phyloP scores from a whole-genome alignment of 169 alveolate genomes.

The Ichthyophthirius multifiliis region DNA sequence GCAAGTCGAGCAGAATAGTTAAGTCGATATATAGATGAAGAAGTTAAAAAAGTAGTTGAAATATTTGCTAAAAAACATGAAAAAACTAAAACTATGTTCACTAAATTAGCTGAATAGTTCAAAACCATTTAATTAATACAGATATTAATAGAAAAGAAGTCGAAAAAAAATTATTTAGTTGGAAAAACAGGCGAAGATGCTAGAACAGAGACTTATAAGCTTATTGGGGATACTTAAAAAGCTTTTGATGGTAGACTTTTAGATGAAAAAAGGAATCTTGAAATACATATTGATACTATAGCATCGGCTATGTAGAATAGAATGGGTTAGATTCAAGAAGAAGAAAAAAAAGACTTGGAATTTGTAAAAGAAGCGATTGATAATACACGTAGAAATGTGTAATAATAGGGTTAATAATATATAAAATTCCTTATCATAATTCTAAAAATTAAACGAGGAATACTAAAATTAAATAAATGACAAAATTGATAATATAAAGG shows the following conservation, averaged over 20 bases:
- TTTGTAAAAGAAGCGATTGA: not conserved
- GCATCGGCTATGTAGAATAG: not conserved
- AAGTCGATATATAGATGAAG: constrained; percentile 31
- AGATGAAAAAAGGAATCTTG: not conserved
- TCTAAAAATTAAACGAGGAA: not conserved
- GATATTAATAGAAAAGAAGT: constrained; percentile 20
- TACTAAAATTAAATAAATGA: not conserved
- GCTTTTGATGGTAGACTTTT: constrained; percentile 3
- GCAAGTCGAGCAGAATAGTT: constrained; percentile 13
- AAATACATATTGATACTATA: not conserved
- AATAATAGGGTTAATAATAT: not conserved
- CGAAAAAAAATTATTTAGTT: not conserved
- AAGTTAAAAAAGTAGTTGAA: constrained; percentile 23
- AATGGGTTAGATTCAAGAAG: not conserved
- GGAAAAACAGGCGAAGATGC: constrained; percentile 14
- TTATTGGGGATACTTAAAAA: constrained; percentile 7
- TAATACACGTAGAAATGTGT: not conserved
- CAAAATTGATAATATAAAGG: not conserved
- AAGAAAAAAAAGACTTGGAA: not conserved
- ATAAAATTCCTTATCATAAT: not conserved
- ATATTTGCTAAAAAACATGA: constrained; percentile 22
- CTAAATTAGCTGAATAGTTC: constrained; percentile 33
- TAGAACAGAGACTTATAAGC: constrained; percentile 11
- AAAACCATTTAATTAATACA: constrained; percentile 17
- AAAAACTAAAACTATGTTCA: constrained; percentile 23